These are phyloP conservation scores for Uncinocarpus reesii DNA, from an alignment of 2,329 filamentous ascomycete species.

Conservation along the genomic window DNA sequence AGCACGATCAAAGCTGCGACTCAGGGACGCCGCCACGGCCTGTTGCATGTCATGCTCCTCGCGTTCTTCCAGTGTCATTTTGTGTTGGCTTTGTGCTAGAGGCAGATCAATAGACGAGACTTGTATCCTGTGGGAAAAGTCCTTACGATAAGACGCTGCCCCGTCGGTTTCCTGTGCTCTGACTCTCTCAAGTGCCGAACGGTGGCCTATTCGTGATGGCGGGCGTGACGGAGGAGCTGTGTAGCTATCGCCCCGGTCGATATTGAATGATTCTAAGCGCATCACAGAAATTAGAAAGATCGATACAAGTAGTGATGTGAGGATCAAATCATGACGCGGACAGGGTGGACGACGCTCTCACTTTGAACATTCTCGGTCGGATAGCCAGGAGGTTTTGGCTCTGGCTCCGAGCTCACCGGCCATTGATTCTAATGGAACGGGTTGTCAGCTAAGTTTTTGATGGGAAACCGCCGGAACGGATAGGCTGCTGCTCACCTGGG, in stretches of 20 bases:
- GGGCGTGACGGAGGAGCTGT: conserved; percentile 38
- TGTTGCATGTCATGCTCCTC: conserved; percentile 38
- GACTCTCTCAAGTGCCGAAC: conserved; percentile 17
- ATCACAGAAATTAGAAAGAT: background rate
- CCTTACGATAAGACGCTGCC: conserved; percentile 18
- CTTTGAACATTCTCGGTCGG: conserved; percentile 7
- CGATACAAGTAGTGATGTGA: background rate
- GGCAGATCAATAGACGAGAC: background rate
- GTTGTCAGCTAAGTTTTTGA: conserved; percentile 26
- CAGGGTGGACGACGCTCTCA: conserved; percentile 1
- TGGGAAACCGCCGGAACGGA: conserved; percentile 1
- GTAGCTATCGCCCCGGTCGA: conserved; percentile 24
- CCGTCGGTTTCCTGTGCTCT: conserved; percentile 16
- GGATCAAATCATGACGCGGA: no score
- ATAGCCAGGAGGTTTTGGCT: conserved; percentile 3
- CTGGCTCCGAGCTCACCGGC: conserved; percentile 14
- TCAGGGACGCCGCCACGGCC: conserved; percentile 40
- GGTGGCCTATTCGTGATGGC: conserved; percentile 33
- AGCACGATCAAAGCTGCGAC: conserved; percentile 23
- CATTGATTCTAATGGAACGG: conserved; percentile 28
- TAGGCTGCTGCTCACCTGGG: conserved; percentile 23
- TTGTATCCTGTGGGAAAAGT: background rate
- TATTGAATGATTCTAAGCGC: conserved; percentile 14
- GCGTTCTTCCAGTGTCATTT: conserved; percentile 33
- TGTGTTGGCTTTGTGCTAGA: background rate